Conservation (phyloP, 495 filamentous ascomycete species). For the Penicillium salamii region DNA sequence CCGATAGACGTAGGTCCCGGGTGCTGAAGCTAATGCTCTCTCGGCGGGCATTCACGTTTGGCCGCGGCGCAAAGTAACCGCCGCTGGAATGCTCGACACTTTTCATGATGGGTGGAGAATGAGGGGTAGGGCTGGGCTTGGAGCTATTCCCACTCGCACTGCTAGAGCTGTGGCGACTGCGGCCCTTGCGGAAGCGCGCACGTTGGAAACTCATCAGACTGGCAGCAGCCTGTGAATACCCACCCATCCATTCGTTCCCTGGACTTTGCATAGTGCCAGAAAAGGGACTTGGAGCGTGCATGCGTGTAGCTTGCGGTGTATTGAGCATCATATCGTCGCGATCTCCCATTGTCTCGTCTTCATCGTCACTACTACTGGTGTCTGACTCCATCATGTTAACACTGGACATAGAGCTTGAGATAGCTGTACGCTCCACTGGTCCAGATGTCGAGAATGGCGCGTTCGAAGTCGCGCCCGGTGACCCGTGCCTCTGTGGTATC, state of each 20-base stretch:
- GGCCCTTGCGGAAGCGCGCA: slow-evolving; percentile 52
- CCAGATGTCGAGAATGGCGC: slow-evolving; percentile 41
- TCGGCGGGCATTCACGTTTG: slow-evolving; percentile 57
- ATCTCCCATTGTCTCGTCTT: slow-evolving; percentile 75
- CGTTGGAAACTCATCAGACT: slow-evolving; percentile 76
- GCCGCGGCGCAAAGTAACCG: slow-evolving; percentile 44
- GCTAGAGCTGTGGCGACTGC: slow-evolving; percentile 65
- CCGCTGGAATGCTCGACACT: slow-evolving; percentile 53
- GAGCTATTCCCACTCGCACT: slow-evolving; percentile 68
- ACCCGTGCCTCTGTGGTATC: slow-evolving; percentile 63
- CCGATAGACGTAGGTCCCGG: slow-evolving; percentile 80
- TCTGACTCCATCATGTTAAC: slow-evolving; percentile 77
- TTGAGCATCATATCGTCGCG: slow-evolving; percentile 73
- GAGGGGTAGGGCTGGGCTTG: slow-evolving; percentile 62
- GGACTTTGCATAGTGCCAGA: slow-evolving; percentile 44
- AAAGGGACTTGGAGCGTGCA: slow-evolving; percentile 47
- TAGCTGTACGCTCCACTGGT: slow-evolving; percentile 61
- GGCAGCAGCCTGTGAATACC: slow-evolving; percentile 62
- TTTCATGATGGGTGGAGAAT: slow-evolving; percentile 62
- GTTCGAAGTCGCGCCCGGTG: slow-evolving; percentile 39
- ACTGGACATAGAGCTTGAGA: slow-evolving; percentile 85
- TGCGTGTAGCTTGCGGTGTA: slow-evolving; percentile 48
- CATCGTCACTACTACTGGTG: slow-evolving; percentile 69
- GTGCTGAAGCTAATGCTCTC: slow-evolving; percentile 87
- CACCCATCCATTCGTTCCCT: slow-evolving; percentile 57